phyloP scores from a whole-genome alignment of 352 stramenopile species.

The Globisporangium emineosum region DNA sequence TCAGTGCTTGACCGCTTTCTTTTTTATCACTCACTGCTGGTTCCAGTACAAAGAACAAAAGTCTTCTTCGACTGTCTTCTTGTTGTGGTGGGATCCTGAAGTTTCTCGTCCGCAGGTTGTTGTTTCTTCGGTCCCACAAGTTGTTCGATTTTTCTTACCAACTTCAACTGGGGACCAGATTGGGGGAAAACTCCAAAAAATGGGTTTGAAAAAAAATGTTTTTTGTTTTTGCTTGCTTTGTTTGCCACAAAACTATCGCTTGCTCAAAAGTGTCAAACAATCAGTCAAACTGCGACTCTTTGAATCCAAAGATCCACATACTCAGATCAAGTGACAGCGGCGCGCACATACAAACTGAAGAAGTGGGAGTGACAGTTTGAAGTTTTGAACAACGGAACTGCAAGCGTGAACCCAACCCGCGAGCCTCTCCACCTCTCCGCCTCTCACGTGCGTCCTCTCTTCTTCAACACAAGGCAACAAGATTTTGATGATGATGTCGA shows the following conservation, averaged over 20 bases:
- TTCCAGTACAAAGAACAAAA: too few relatives aligned
- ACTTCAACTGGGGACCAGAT: too few relatives aligned
- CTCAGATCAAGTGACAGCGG: background rate
- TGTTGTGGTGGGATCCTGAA: conserved; percentile 6
- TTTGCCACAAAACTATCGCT: too few relatives aligned
- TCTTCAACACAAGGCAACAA: conserved; percentile 2
- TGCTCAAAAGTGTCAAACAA: background rate
- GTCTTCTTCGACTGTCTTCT: background rate
- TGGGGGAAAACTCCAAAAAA: too few relatives aligned
- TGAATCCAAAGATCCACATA: background rate
- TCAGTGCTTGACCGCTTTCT: background rate
- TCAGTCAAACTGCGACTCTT: background rate
- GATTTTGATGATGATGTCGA: background rate
- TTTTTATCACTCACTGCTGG: background rate
- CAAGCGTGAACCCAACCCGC: conserved; percentile 7
- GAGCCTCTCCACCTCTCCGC: too few relatives aligned
- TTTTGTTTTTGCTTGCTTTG: background rate
- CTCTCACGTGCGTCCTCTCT: too few relatives aligned
- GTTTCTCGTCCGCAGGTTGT: conserved; percentile 11
- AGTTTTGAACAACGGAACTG: conserved; percentile 1
- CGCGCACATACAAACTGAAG: background rate
- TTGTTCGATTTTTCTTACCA: too few relatives aligned
- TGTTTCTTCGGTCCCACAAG: too few relatives aligned
- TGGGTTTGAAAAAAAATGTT: too few relatives aligned
- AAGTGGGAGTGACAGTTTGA: background rate